Conservation (phyloP, 2,329 filamentous ascomycete species). For the Aureobasidium lini region DNA sequence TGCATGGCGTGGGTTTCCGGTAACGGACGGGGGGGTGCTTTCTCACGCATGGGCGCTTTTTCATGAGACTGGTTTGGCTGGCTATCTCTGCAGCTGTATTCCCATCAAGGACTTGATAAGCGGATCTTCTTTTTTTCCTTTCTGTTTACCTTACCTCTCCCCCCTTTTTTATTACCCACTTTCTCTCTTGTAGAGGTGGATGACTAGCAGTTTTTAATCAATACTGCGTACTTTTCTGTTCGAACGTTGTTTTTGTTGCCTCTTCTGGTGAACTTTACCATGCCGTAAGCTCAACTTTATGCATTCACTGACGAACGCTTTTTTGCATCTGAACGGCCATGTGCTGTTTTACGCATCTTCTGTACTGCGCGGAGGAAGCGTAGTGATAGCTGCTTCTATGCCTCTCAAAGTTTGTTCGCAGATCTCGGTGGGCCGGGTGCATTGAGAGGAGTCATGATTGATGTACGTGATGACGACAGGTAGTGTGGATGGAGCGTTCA, state of each 20-base stretch:
- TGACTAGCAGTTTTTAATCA: background rate
- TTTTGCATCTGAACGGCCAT: too few relatives aligned
- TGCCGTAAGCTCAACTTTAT: too few relatives aligned
- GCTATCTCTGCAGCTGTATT: background rate
- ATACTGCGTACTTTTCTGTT: background rate
- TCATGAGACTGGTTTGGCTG: slow-evolving; percentile 8
- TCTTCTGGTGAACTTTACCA: background rate
- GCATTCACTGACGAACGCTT: too few relatives aligned
- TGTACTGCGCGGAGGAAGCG: too few relatives aligned
- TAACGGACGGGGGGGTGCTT: background rate
- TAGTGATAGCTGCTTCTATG: too few relatives aligned
- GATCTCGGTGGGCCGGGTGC: too few relatives aligned
- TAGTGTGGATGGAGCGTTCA: too few relatives aligned
- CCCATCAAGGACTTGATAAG: slow-evolving; percentile 14
- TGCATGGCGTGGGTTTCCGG: background rate
- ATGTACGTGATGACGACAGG: too few relatives aligned
- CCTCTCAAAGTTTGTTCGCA: too few relatives aligned
- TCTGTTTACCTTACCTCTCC: background rate
- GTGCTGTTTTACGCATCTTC: too few relatives aligned
- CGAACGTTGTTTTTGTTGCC: background rate
- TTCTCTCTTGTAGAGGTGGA: background rate
- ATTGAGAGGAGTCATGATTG: too few relatives aligned
- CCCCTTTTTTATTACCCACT: background rate
- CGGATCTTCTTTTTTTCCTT: background rate
- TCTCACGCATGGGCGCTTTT: background rate